Evolutionary conservation across 768 basidiomycete species (phyloP).

Genomic region (Podaxis pistillaris): DNA sequence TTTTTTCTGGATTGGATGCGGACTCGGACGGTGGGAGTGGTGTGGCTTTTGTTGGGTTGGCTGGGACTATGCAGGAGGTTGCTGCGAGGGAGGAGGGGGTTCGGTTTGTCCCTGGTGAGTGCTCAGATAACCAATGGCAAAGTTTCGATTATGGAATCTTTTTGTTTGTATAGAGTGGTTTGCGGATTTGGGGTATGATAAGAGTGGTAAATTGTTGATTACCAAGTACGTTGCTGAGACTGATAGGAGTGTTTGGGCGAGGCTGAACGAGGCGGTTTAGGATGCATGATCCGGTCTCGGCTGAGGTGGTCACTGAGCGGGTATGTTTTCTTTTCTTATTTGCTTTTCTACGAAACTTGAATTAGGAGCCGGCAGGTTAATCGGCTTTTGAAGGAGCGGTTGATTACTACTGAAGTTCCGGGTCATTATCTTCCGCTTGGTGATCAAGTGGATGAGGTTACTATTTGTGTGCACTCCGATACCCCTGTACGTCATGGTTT

Average conservation of each 20-base stretch:
- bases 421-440: conserved; percentile 42
- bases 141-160: no score
- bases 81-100: conserved; percentile 55
- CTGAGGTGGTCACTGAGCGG: conserved; percentile 39
- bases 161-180: conserved; percentile 50
- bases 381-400: conserved; percentile 38
- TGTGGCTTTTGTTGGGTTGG: conserved; percentile 61
- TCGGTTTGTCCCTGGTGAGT: conserved; percentile 57
- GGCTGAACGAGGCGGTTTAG: conserved; percentile 24
- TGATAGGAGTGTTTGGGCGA: background rate
- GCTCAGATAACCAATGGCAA: no score
- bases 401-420: conserved; percentile 44
- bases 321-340: conserved; percentile 27
- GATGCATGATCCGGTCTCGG: conserved; percentile 47
- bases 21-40: conserved; percentile 20
- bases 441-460: conserved; percentile 44
- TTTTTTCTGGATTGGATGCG: conserved; percentile 33
- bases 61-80: conserved; percentile 59
- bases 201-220: conserved; percentile 56
- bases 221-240: conserved; percentile 42
- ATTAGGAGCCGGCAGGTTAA: conserved; percentile 31
- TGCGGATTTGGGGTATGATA: conserved; percentile 60
- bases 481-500: conserved; percentile 46
- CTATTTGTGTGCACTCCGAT: conserved; percentile 67
- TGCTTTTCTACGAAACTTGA: background rate